Evolutionary conservation across 768 basidiomycete genomes (phyloP), one percentile per base, ranked within the genome.

Genomic region (Arthromyces matolae): DNA sequence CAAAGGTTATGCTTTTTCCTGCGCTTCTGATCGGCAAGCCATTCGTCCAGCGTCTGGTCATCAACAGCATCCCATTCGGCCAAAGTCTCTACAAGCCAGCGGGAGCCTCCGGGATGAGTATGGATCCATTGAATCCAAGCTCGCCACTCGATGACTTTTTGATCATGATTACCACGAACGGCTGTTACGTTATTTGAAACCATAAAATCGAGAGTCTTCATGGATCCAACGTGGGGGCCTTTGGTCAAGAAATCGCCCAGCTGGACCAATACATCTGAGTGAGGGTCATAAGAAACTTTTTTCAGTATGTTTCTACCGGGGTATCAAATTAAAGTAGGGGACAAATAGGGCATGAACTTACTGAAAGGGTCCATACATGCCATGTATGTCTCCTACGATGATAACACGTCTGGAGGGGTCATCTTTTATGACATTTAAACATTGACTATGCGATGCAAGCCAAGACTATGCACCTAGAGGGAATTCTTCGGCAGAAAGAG

Each of bases 151-250:
- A 97, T 76, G 35, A 93, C 80, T 52, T 77, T 77, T 65, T 97
- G 92, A 68, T 98, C 94, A 60, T 97, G 91, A 63, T 98, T 98
- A 0, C 95, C 94, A 24, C 94, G 81, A 3, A 96, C 91, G 13
- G 92, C 93, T 19, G 76, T 76, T 34, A 91, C 71, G 42, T 81
- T 78, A 57, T 84, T 62, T 8, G 67, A 59, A 2, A 81, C 66
- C 75, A 96, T 75, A 64, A 78, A 89, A 6, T 71, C 64, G 8
- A 95, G 67, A 16, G 87, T 73, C 5, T 77, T 70, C 49, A 84
- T 64, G 0, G 88, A 86, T n/a, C 77, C 75, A 28, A 75, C 53
- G 44, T 77, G 74, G 0, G 75, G 63, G 4, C 83, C 86, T 64
- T 88, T 94, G 18, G 86, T 71, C 14, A 89, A 58, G 13, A 94